Conservation (phyloP, 371 early-diverging fungal genomes). For the Coemansia sp. region DNA sequence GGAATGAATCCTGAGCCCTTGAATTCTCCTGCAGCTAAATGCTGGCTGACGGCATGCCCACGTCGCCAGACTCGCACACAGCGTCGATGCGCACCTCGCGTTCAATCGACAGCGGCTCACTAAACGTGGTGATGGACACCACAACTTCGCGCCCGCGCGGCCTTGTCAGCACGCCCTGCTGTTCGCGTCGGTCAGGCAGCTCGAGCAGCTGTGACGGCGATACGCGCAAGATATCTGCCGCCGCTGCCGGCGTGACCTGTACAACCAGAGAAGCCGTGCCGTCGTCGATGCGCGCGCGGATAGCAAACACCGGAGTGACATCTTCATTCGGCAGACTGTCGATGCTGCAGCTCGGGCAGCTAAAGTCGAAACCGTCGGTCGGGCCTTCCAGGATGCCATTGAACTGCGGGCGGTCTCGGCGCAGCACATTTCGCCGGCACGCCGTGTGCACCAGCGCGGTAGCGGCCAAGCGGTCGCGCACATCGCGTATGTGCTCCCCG, state of each 20-base stretch:
- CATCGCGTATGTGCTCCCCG: conserved; percentile 16
- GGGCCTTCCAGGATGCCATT: conserved; percentile 8
- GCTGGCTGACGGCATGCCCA: conserved; percentile 6
- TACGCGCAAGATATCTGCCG: conserved; percentile 12
- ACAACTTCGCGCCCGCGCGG: conserved; percentile 30
- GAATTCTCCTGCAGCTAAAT: background rate
- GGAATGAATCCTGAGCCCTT: background rate
- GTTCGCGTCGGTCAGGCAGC: conserved; percentile 21
- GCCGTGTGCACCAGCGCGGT: conserved; percentile 25
- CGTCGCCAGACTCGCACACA: conserved; percentile 18
- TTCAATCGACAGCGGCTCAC: conserved; percentile 13
- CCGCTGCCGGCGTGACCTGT: conserved; percentile 10
- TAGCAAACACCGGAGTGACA: conserved; percentile 16
- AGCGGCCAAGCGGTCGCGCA: conserved; percentile 27
- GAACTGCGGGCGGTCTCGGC: background rate
- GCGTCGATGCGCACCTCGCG: conserved; percentile 30
- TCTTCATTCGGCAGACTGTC: background rate
- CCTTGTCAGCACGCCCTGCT: conserved; percentile 10
- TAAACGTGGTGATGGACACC: conserved; percentile 21
- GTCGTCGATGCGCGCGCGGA: conserved; percentile 21
- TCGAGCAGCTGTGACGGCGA: conserved; percentile 28
- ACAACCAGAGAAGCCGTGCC: conserved; percentile 22
- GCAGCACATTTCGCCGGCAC: conserved; percentile 14
- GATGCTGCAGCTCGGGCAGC: conserved; percentile 17
- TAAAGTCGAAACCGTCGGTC: conserved; percentile 21